Evolutionary conservation across 805 yeast species (phyloP).

Genomic region (Pichia phayaonensis): DNA sequence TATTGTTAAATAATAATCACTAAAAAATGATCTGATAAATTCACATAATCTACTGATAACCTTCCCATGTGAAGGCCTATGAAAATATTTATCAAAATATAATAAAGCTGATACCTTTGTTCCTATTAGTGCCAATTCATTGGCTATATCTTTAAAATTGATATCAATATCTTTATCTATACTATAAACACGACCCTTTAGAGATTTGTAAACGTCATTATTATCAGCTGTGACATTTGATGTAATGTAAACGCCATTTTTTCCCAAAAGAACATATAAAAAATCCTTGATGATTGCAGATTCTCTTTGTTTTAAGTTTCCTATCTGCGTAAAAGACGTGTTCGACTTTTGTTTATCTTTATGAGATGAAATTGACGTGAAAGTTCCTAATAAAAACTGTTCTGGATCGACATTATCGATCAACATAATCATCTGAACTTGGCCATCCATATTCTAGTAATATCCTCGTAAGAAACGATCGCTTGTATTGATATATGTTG

Average conservation of each 20-base stretch:
- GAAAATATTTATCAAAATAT: constrained; percentile 54
- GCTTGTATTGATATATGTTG: neutral
- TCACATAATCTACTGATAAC: constrained; percentile 67
- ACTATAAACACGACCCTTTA: constrained; percentile 68
- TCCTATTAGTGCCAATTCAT: constrained; percentile 53
- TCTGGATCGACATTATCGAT: constrained; percentile 1
- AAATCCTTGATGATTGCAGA: constrained; percentile 66
- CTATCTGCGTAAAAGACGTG: neutral
- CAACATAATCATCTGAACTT: neutral
- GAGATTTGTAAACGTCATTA: constrained; percentile 28
- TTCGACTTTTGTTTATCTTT: neutral
- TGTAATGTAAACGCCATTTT: constrained; percentile 72
- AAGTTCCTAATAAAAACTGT: neutral
- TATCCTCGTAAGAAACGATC: too few relatives aligned
- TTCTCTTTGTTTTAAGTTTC: constrained; percentile 49
- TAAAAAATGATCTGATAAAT: constrained; percentile 42
- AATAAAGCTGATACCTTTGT: constrained; percentile 51
- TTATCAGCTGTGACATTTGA: constrained; percentile 58
- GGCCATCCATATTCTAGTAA: neutral
- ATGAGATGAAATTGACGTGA: neutral
- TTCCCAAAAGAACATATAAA: constrained; percentile 56
- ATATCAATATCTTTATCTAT: constrained; percentile 68
- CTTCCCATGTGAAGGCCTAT: constrained; percentile 52
- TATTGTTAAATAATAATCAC: constrained; percentile 27
- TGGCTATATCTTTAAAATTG: constrained; percentile 62